phyloP scores from a whole-genome alignment of 768 basidiomycete genomes.

The Tylopilus felleus region DNA sequence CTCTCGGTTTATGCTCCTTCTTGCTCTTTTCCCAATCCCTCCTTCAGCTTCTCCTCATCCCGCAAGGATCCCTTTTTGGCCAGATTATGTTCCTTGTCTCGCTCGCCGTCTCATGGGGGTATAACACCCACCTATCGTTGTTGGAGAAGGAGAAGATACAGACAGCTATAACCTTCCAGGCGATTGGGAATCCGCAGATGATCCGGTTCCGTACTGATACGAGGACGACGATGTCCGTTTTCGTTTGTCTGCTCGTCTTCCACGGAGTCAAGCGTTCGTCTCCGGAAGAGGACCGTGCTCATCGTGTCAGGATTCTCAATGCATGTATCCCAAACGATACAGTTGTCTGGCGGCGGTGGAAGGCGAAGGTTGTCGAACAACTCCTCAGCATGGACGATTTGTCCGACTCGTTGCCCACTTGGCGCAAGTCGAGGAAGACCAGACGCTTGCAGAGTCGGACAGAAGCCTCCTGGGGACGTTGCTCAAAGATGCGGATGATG shows the following conservation, averaged over 20 bases:
- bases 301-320: constrained; percentile 10
- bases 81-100: constrained; percentile 34
- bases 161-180: constrained; percentile 11
- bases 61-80: constrained; percentile 33
- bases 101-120: constrained; percentile 32
- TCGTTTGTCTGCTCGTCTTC: constrained; percentile 25
- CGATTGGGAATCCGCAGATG: constrained; percentile 5
- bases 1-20: constrained; percentile 27
- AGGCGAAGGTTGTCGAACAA: constrained; percentile 18
- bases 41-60: constrained; percentile 34
- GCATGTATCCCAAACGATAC: constrained; percentile 24
- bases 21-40: constrained; percentile 31
- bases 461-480: constrained; percentile 1
- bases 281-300: not conserved
- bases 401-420: not conserved
- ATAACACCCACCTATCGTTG: constrained; percentile 33
- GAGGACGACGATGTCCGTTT: constrained; percentile 23
- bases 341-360: constrained; percentile 21
- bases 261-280: not conserved
- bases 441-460: not conserved
- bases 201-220: constrained; percentile 13
- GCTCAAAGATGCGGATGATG: constrained; percentile 17
- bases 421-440: not conserved
- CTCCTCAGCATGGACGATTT: not conserved
- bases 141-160: constrained; percentile 35